A percentile compares a stretch with the other conserved stretches of the same genome.
Evolutionary conservation across 192 early-diverging fungal species (phyloP).

Genomic region (Diversispora eburnea): DNA sequence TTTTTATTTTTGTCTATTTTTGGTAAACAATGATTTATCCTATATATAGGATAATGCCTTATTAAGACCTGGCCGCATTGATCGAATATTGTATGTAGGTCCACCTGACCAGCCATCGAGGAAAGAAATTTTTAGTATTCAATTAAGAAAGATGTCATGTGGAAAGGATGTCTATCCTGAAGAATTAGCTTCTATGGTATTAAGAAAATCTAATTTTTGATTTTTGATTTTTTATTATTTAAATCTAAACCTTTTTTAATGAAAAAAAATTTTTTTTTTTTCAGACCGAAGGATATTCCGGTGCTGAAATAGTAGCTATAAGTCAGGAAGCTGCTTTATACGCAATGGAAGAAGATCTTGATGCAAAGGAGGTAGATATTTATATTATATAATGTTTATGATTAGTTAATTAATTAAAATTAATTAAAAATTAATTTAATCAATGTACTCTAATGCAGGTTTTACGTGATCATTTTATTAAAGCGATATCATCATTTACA

Average conservation of each 20-base stretch:
- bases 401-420: too few species aligned
- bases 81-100: constrained; percentile 89
- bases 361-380: constrained; percentile 38
- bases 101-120: constrained; percentile 80
- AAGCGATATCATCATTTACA: constrained; percentile 57
- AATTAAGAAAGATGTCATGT: constrained; percentile 67
- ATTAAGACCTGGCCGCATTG: constrained; percentile 91
- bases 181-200: constrained; percentile 59
- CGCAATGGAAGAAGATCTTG: constrained; percentile 83
- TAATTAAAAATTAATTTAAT: not conserved
- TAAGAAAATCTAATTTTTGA: not conserved
- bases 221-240: not conserved
- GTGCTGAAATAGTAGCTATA: constrained; percentile 88
- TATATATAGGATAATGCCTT: constrained; percentile 74
- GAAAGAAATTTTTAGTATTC: constrained; percentile 77
- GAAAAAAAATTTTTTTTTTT: not conserved
- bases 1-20: not conserved
- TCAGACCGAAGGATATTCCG: constrained; percentile 81
- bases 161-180: constrained; percentile 64
- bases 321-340: constrained; percentile 91
- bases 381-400: constrained; percentile 1
- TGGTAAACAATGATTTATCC: not conserved
- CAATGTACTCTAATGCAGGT: constrained; percentile 42
- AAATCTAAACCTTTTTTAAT: not conserved
- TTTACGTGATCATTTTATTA: constrained; percentile 57